Percentiles rank a stretch among this genome's conserved stretches.
Evolutionary conservation across 257 asterid species (phyloP).

Genomic region (Capsicum chinense): DNA sequence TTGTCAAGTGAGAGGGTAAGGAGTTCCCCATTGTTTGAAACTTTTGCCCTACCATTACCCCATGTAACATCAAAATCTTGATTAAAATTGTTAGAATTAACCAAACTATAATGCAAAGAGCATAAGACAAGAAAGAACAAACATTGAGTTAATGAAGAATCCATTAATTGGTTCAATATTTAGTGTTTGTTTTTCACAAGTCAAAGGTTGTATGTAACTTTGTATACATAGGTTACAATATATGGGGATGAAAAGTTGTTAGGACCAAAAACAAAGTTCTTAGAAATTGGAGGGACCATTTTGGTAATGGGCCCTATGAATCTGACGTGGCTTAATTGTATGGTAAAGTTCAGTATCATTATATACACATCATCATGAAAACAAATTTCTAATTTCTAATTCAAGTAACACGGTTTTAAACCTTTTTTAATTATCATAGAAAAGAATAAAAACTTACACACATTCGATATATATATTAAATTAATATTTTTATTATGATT

Average conservation of each 20-base stretch:
- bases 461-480: too few species aligned
- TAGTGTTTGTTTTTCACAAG: not conserved
- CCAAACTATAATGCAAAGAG: not conserved
- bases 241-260: not conserved
- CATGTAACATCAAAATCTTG: slow-evolving; percentile 59
- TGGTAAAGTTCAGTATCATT: slow-evolving; percentile 13
- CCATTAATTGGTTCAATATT: not conserved
- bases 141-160: not conserved
- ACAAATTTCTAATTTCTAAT: not conserved
- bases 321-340: slow-evolving; percentile 33
- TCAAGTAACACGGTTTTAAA: slow-evolving; percentile 38
- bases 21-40: slow-evolving; percentile 62
- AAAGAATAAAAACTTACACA: not conserved
- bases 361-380: slow-evolving; percentile 25
- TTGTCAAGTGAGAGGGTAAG: slow-evolving; percentile 67
- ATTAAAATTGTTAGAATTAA: slow-evolving; percentile 47
- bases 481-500: too few species aligned
- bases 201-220: not conserved
- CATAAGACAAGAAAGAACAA: not conserved
- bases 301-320: not conserved
- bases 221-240: not conserved
- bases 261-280: not conserved
- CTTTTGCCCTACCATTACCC: slow-evolving; percentile 64
- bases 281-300: slow-evolving; percentile 22
- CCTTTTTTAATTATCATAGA: not conserved